Conservation (phyloP, 2,329 filamentous ascomycete genomes). For the Gyromitra esculenta region DNA sequence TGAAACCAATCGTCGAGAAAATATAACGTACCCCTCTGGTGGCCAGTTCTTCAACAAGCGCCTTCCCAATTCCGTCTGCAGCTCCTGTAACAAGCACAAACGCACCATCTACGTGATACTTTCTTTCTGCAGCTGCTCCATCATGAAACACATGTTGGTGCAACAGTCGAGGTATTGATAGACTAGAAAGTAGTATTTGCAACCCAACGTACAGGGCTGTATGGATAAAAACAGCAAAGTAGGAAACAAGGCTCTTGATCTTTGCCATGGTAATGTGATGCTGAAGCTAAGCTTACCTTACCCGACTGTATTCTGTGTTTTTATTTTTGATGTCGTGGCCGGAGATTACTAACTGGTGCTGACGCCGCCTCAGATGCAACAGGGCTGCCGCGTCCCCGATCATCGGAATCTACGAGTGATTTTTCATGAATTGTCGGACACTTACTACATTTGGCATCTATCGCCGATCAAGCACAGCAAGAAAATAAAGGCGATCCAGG, state of each 20-base stretch:
- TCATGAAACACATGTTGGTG: constrained; percentile 47
- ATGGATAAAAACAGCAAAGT: constrained; percentile 20
- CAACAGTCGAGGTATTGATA: constrained; percentile 38
- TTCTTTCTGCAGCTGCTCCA: constrained; percentile 21
- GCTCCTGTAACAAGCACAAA: constrained; percentile 68
- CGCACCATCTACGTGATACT: constrained; percentile 55
- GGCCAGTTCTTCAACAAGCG: constrained; percentile 66
- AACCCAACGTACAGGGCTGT: constrained; percentile 23
- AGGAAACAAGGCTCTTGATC: constrained; percentile 13
- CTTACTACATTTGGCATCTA: neutral
- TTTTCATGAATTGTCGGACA: neutral
- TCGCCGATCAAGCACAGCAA: constrained; percentile 3
- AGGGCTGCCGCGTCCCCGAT: constrained; percentile 9
- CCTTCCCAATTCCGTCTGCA: constrained; percentile 67
- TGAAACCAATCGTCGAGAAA: neutral
- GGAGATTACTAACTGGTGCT: constrained; percentile 3
- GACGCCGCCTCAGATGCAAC: neutral
- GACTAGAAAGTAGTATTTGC: constrained; percentile 26
- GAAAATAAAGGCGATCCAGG: neutral
- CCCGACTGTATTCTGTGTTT: neutral
- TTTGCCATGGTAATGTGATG: neutral
- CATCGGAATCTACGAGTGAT: neutral
- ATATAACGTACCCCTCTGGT: constrained; percentile 63
- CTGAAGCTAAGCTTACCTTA: neutral
- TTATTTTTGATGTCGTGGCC: constrained; percentile 6